phyloP scores from a whole-genome alignment of 2,329 filamentous ascomycete species.

The Colletotrichum spaethianum region DNA sequence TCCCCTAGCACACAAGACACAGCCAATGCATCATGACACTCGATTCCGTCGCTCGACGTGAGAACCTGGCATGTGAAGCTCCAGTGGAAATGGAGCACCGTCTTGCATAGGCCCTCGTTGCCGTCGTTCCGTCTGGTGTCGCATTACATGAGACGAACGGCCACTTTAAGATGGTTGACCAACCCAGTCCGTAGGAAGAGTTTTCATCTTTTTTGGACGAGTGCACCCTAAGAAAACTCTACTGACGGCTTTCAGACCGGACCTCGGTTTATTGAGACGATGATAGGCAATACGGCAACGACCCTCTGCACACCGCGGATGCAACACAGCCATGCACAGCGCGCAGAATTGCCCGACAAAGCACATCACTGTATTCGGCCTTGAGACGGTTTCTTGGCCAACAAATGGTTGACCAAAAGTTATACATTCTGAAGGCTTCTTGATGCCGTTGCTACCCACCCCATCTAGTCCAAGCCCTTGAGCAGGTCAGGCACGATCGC shows the following conservation, averaged over 20 bases:
- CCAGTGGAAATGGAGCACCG: constrained; percentile 12
- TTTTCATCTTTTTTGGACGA: neutral
- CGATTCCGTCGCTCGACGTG: neutral
- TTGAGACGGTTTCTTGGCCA: neutral
- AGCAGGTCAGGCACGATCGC: constrained; percentile 10
- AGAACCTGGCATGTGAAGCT: constrained; percentile 24
- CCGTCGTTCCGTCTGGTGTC: constrained; percentile 11
- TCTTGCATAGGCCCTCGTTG: neutral
- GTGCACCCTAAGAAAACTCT: neutral
- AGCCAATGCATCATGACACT: neutral
- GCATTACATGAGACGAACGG: constrained; percentile 31
- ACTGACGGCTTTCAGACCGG: neutral
- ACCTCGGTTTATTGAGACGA: neutral
- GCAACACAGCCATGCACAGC: constrained; percentile 12
- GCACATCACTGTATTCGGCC: neutral
- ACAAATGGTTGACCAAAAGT: neutral
- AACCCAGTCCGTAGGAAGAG: constrained; percentile 5
- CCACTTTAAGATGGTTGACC: neutral
- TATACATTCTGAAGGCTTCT: neutral
- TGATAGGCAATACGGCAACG: neutral
- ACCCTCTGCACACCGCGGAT: constrained; percentile 10
- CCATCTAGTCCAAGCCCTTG: neutral
- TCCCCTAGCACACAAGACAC: neutral
- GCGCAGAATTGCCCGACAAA: constrained; percentile 9
- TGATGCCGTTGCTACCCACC: neutral